Evolutionary conservation across 2,329 filamentous ascomycete species (phyloP), one percentile per base, ranked within the genome.

Genomic region (Clonostachys rosea): DNA sequence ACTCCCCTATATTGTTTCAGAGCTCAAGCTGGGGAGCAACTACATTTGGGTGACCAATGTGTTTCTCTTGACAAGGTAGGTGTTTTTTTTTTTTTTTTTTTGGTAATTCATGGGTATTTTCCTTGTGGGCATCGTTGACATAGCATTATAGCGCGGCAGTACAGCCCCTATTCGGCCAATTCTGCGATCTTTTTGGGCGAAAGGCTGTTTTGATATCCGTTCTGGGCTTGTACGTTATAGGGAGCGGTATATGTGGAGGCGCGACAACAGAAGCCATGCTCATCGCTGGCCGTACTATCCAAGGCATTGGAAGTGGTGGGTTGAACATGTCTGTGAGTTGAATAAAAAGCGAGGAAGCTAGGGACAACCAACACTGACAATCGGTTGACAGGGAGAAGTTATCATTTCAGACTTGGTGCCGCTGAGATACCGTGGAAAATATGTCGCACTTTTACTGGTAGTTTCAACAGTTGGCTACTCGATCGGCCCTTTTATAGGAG

Each of bases 351-450:
- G 11, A 9, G 44, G 30, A 45, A 30, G 8, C 9, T 30, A 10
- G 24, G 9, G 24, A 30, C 24, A 30, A 10, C 3, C 24, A 40
- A 13, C 3, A 30, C 24, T 30, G 24, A 30, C 24, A 30, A 10
- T 30, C 9, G 9, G 24, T 10, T 10, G 24, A 8, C 9, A 30
- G 14, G 52, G 59, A 30, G 61, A 68, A 59, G 51, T 56, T 33
- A 54, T 62, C 16, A 49, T 62, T 5, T 59, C 65, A 34, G 78
- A 81, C 47, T 55, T 81, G 5, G 67, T 79, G 0, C 71, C 76
- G 0, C 56, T 81, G 5, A 57, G 70, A 2, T 62, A 78, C 46
- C 57, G 76, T 42, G 68, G 69, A 4, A 65, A 65, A 11, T 77
- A 66, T 43, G 57, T 67, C 37, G 61, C 54, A 0, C 54, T 68